Percentiles rank a stretch among this genome's conserved stretches.
Evolutionary conservation across 108 stramenopile genomes (phyloP).

Genomic region (Pseudonitzschia multiseries): DNA sequence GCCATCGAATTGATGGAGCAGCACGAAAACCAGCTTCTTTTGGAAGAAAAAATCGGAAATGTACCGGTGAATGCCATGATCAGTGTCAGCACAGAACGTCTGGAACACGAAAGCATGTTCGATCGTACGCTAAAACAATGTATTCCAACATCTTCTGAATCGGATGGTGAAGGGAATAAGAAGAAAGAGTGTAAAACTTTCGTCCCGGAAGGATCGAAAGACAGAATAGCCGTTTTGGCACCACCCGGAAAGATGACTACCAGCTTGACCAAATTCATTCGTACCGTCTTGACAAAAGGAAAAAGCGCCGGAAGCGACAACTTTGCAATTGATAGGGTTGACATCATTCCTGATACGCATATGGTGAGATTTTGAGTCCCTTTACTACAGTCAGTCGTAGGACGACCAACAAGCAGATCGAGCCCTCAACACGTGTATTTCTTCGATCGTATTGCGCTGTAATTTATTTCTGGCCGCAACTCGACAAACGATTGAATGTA

Average conservation of each 20-base stretch:
- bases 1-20: conserved; percentile 11
- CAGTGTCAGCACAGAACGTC: conserved; percentile 13
- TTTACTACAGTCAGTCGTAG: not conserved
- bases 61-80: conserved; percentile 1
- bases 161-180: not conserved
- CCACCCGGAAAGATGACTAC: conserved; percentile 44
- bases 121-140: conserved; percentile 42
- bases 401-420: no score
- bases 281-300: conserved; percentile 22
- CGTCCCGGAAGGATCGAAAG: conserved; percentile 29
- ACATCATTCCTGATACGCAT: conserved; percentile 55
- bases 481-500: no score
- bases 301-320: conserved; percentile 15
- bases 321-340: conserved; percentile 25
- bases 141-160: conserved; percentile 17
- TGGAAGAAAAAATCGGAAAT: conserved; percentile 3
- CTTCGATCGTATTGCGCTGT: not conserved
- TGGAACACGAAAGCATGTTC: conserved; percentile 32
- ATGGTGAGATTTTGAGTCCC: conserved; percentile 24
- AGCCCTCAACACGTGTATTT: no score
- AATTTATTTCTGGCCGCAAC: not conserved
- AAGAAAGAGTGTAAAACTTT: conserved; percentile 37
- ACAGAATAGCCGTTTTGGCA: conserved; percentile 42
- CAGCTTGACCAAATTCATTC: conserved; percentile 21
- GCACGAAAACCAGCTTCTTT: not conserved